A percentile compares a stretch with the other conserved stretches of the same genome.
Conservation (phyloP, 805 yeast genomes). For the Pichia californica region DNA sequence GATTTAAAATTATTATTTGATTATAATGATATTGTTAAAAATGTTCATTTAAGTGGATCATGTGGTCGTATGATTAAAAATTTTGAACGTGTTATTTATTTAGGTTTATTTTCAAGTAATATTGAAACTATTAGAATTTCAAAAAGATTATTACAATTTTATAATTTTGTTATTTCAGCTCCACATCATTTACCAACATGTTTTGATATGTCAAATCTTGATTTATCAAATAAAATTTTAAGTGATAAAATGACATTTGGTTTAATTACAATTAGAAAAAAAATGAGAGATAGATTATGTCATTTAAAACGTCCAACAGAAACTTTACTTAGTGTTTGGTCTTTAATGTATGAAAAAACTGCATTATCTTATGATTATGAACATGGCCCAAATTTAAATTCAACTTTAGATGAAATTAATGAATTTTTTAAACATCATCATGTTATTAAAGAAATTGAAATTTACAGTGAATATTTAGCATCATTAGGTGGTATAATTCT, state of each 20-base stretch:
- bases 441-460: slow-evolving; percentile 24
- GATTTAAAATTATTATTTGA: slow-evolving; percentile 9
- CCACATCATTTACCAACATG: slow-evolving; percentile 20
- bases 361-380: slow-evolving; percentile 14
- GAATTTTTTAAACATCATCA: slow-evolving; percentile 2
- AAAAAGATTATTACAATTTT: slow-evolving; percentile 33
- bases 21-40: slow-evolving; percentile 3
- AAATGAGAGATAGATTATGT: slow-evolving; percentile 41
- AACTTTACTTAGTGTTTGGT: slow-evolving; percentile 38
- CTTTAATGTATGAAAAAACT: slow-evolving; percentile 36
- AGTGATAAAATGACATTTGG: slow-evolving; percentile 62
- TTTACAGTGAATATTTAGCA: slow-evolving; percentile 68
- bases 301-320: slow-evolving; percentile 29
- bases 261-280: slow-evolving; percentile 66
- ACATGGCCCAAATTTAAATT: not conserved
- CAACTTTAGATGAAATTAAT: slow-evolving; percentile 4
- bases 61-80: slow-evolving; percentile 32
- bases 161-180: slow-evolving; percentile 18
- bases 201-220: slow-evolving; percentile 27
- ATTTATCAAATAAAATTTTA: slow-evolving; percentile 38
- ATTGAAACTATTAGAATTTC: slow-evolving; percentile 44
- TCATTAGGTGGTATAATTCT: slow-evolving; percentile 62
- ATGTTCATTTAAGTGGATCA: slow-evolving; percentile 19
- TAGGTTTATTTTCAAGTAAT: slow-evolving; percentile 46
- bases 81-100: slow-evolving; percentile 45